Base-by-base conservation (phyloP, 1,284 basidiomycete genomes). In the Rhodotorula sp. region DNA sequence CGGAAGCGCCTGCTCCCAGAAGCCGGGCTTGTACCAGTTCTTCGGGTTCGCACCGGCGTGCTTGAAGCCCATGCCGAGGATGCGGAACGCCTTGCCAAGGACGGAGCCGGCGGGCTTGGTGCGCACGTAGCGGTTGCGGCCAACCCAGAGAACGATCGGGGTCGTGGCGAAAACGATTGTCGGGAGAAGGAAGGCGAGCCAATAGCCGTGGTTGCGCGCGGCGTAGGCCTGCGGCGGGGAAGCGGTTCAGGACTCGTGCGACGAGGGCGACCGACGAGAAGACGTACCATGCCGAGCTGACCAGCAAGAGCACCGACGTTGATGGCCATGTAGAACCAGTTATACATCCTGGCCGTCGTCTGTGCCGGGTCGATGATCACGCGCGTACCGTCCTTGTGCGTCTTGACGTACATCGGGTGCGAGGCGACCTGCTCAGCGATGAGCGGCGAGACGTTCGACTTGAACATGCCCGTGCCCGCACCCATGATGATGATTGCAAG, bases 361-460 rank as follows among this genome's bases (percentile, higher is more conserved):
- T 90, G 78, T 0, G 84, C 80, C 0, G 92, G 93, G 80, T 94
- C 91, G 48, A 94, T 87, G 72, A 94, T 88, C 66, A 94, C 91
- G 48, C 88, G 84, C 81, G 92, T 89, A 58, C 91, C 91, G 32
- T 80, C 83, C 72, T 84, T 85, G 3, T 85, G 85, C 7, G 84
- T 86, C 46, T 77, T 74, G 69, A 78, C 69, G 56, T 56, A 66
- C 44, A 90, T 85, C 81, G 57, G 60, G 54, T 70, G 81, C 37
- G 56, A 74, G 85, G 88, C 50, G 80, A 90, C 89, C 79, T 92
- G 89, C 82, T 94, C 90, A 54, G 91, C 91, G 51, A 92, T 85
- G 66, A 92, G 83, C 1, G 91, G 90, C 0, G 89, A 89, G 29
- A 80, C 76, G 73, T 83, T 82, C 10, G 64, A 64, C 63, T 70